Conservation (phyloP, 2,329 filamentous ascomycete species). For the Tolypocladium nubicola region DNA sequence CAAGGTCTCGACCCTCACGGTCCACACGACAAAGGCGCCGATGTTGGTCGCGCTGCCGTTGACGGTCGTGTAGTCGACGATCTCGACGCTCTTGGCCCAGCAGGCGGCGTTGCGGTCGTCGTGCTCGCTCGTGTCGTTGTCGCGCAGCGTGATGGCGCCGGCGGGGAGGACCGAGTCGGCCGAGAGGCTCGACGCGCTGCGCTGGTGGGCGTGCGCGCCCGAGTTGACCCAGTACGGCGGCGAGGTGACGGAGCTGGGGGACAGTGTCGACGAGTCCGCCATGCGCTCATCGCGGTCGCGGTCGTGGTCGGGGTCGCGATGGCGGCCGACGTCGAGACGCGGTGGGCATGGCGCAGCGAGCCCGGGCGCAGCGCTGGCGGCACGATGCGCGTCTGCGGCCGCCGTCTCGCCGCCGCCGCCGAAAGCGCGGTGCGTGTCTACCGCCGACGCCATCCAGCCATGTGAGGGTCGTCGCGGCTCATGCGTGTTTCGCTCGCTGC, state of each 20-base stretch:
- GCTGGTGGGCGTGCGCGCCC: constrained; percentile 19
- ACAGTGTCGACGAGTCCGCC: constrained; percentile 11
- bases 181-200: constrained; percentile 33
- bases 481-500: constrained; percentile 4
- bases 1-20: constrained; percentile 77
- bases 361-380: not conserved
- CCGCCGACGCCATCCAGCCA: constrained; percentile 23
- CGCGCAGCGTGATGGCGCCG: constrained; percentile 49
- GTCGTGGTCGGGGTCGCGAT: constrained; percentile 7
- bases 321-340: not conserved
- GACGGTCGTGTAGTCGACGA: constrained; percentile 46
- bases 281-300: not conserved
- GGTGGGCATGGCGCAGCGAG: not conserved
- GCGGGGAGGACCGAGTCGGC: constrained; percentile 35
- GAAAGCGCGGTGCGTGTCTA: constrained; percentile 14
- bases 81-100: constrained; percentile 54
- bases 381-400: not conserved
- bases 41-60: constrained; percentile 46
- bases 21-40: constrained; percentile 95
- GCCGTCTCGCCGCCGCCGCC: not conserved
- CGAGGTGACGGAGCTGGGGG: constrained; percentile 20
- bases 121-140: constrained; percentile 46
- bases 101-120: constrained; percentile 45
- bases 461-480: constrained; percentile 8
- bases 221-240: constrained; percentile 35